Conservation (phyloP, 345 rosid species). For the Hevea brasiliensis region DNA sequence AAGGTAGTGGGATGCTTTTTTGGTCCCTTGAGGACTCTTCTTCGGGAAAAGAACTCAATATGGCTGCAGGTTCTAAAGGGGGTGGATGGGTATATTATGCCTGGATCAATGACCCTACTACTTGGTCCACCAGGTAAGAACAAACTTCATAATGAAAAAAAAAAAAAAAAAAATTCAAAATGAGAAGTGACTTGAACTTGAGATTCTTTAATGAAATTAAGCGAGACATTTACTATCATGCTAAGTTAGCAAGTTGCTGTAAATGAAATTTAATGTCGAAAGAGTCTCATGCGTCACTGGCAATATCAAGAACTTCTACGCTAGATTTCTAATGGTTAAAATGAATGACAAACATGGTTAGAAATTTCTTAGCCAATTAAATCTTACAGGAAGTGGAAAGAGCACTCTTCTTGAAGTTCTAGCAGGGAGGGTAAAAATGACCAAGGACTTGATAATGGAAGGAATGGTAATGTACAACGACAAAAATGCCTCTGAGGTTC, state of each 20-base stretch:
- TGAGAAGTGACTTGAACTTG: no score
- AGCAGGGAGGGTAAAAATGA: constrained; percentile 24
- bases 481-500: constrained; percentile 29
- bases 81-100: constrained; percentile 38
- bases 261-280: no score
- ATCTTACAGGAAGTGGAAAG: constrained; percentile 37
- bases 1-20: constrained; percentile 27
- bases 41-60: constrained; percentile 18
- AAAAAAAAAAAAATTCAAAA: no score
- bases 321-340: not conserved
- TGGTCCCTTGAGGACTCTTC: constrained; percentile 24
- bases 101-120: constrained; percentile 33
- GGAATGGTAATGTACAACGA: constrained; percentile 31
- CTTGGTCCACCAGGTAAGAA: constrained; percentile 38
- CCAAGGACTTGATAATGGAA: constrained; percentile 18
- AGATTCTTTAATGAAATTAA: no score
- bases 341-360: no score
- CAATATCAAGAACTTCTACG: no score
- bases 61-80: constrained; percentile 30
- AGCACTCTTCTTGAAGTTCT: constrained; percentile 34
- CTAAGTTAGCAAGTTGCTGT: no score
- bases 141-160: not conserved
- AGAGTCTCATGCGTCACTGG: no score
- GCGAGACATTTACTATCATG: no score
- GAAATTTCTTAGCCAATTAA: no score